These are phyloP conservation scores for Pezicula rhizophila DNA, from an alignment of 2,329 filamentous ascomycete species.

Conservation along the genomic window DNA sequence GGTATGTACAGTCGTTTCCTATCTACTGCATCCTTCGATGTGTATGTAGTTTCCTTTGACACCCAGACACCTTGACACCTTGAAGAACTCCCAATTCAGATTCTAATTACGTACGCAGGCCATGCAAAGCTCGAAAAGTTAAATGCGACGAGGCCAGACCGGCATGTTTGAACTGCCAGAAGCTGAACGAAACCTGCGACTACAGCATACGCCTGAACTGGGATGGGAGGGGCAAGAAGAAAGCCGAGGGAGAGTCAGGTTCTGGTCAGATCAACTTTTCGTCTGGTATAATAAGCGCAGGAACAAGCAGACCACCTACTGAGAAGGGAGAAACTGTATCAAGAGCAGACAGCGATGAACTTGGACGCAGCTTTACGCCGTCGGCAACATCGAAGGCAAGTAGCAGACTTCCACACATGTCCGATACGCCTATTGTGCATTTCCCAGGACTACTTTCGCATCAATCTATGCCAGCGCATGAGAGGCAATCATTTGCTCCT, in stretches of 20 bases:
- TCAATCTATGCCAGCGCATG: background rate
- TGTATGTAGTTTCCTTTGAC: no score
- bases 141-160: conserved; percentile 80
- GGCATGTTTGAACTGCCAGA: conserved; percentile 64
- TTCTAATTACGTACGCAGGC: conserved; percentile 41
- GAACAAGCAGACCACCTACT: conserved; percentile 1
- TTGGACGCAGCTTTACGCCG: background rate
- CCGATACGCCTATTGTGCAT: no score
- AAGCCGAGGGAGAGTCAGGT: conserved; percentile 30
- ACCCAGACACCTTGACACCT: background rate
- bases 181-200: conserved; percentile 68
- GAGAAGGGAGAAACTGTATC: background rate
- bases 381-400: background rate
- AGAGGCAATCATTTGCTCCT: background rate
- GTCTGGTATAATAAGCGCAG: conserved; percentile 5
- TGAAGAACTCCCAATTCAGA: background rate
- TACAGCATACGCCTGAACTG: conserved; percentile 78
- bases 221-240: conserved; percentile 64
- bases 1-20: conserved; percentile 36
- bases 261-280: conserved; percentile 11
- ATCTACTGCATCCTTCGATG: no score
- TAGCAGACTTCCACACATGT: background rate
- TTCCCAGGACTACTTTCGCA: no score
- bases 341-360: background rate
- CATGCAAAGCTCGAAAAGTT: conserved; percentile 72